Conservation (phyloP, 169 alveolate genomes). For the Perkinsus chesapeaki region DNA sequence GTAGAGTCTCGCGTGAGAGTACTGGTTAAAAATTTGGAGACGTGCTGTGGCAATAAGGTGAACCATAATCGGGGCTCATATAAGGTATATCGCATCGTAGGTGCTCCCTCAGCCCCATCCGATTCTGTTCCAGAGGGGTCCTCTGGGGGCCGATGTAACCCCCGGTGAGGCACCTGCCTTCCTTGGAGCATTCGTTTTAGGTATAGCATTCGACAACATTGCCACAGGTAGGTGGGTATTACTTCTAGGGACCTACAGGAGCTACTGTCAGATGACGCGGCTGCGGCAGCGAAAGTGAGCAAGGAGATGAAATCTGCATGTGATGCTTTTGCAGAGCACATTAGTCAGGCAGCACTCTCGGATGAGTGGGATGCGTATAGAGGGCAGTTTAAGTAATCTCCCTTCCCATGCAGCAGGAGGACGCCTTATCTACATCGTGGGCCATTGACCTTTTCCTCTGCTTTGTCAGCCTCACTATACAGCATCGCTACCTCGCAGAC, state of each 20-base stretch:
- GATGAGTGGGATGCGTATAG: neutral
- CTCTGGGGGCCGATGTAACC: neutral
- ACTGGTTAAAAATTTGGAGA: slow-evolving; percentile 58
- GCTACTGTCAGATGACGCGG: neutral
- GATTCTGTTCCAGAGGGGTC: neutral
- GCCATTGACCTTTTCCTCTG: neutral
- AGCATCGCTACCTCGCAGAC: neutral
- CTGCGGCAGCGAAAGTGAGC: neutral
- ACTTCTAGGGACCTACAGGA: neutral
- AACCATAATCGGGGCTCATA: neutral
- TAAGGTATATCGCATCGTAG: neutral
- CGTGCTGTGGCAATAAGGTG: slow-evolving; percentile 1
- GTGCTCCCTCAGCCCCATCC: neutral
- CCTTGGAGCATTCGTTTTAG: neutral
- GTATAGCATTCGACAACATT: neutral
- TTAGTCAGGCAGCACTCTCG: neutral
- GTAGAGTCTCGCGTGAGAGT: slow-evolving; percentile 64
- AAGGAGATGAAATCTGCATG: neutral
- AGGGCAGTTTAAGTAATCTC: neutral
- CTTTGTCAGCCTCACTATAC: neutral
- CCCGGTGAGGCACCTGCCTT: neutral
- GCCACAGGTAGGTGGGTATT: neutral
- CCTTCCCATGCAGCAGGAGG: no score
- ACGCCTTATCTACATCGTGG: neutral
- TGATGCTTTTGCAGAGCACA: neutral